A percentile compares a stretch with the other conserved stretches of the same genome.
Evolutionary conservation across 805 yeast genomes (phyloP).

Genomic region (Starmera pachycereana): DNA sequence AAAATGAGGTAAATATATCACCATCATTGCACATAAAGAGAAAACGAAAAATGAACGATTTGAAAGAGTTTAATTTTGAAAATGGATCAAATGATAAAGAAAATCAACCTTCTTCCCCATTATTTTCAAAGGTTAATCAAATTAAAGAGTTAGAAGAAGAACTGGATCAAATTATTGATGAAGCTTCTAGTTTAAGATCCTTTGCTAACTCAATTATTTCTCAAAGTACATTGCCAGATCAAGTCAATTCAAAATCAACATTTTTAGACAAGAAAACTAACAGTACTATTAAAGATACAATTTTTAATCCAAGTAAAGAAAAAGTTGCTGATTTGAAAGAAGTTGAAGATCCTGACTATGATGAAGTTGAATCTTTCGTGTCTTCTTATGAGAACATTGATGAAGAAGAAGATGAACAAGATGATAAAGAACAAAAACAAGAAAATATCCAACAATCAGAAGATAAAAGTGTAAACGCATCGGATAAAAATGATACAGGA

Average conservation of each 20-base stretch:
- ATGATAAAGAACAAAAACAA: slow-evolving; percentile 2
- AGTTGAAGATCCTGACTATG: slow-evolving; percentile 6
- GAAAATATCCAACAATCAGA: slow-evolving; percentile 6
- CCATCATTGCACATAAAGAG: neutral
- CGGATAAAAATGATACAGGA: neutral
- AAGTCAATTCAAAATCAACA: neutral
- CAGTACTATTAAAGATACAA: too few relatives aligned
- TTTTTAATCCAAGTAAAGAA: neutral
- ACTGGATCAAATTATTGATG: neutral
- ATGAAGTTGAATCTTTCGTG: slow-evolving; percentile 20
- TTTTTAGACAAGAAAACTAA: neutral
- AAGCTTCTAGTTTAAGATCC: neutral
- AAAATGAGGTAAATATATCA: slow-evolving; percentile 5
- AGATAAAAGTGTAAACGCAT: slow-evolving; percentile 5
- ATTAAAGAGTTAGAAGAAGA: neutral
- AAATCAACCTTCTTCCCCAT: neutral
- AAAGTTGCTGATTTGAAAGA: neutral
- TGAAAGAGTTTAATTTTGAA: slow-evolving; percentile 35
- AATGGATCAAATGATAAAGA: slow-evolving; percentile 1
- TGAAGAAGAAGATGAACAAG: slow-evolving; percentile 6
- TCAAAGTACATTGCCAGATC: neutral
- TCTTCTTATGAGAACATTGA: slow-evolving; percentile 16
- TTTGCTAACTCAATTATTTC: neutral
- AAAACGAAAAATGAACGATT: slow-evolving; percentile 23
- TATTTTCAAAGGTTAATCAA: neutral